Evolutionary conservation across 2,329 filamentous ascomycete genomes (phyloP), one percentile per base, ranked within the genome.

Genomic region (Fragosphaeria purpurea): DNA sequence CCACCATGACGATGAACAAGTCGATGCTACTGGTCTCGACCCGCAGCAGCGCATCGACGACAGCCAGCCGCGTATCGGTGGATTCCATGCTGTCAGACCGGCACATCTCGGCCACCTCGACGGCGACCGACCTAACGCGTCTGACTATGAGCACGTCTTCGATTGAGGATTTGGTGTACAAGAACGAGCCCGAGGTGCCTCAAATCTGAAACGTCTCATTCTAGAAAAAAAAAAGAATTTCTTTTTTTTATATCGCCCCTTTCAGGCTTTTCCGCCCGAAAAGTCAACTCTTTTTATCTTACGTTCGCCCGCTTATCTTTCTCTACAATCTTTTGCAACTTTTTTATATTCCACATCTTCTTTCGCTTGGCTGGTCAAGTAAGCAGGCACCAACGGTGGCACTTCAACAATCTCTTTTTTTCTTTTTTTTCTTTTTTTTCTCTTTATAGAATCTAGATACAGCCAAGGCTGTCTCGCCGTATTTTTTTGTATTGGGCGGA

Each of bases 21-120:
- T 58, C 63, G 2, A 60, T 59, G 1, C 54, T 64, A n/a, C 61
- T 65, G 30, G 59, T 65, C 11, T 62, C 67, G 39, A 63, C 73
- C 50, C 73, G 77, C 12, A 71, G 69, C 30, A 80, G 76, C 62
- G 76, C 74, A 9, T 80, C 75, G 6, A 80, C 77, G 6, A 77
- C 71, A 1, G 69, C 64, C 31, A 80, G 76, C 47, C 64, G 65
- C 51, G 69, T 70, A 8, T 77, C 72, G 5, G 65, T 65, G 32
- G 70, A 70, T 12, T 77, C 72, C 4, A 65, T 66, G 33, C 68
- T 69, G 30, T 75, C 71, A 13, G 71, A 73, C 51, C 75, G 75
- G 32, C 76, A 79, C 61, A 68, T 72, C 46, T 81, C 77, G 10
- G 70, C 71, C 12, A 68, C 71, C 32, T 80, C 77, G 5, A 73